Evolutionary conservation across 345 rosid species (phyloP), one percentile per base, ranked within the genome.

Genomic region (Melastoma malabathricum): DNA sequence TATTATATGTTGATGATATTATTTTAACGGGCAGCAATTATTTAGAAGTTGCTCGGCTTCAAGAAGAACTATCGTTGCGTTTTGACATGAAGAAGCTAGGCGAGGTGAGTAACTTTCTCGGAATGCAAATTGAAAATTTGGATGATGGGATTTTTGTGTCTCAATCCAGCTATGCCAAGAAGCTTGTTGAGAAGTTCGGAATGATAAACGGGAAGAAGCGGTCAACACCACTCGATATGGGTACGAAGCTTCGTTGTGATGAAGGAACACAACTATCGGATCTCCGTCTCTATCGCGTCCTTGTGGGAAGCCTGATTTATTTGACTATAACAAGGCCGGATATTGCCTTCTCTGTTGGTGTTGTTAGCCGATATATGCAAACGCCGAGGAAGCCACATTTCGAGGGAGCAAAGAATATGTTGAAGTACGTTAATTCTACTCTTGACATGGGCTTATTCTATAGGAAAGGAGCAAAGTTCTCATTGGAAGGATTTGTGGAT

Each of bases 51-150:
- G 52, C n/a, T 46, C 12, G 48, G 48, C 19, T 22, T 22, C 25
- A 22, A 22, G 25, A 22, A 22, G 25, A 22, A 22, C 25, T 22
- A 22, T 22, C 25, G 25, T 22, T 51, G 17, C 44, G 15, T 0
- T 55, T 65, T 49, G 60, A 55, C 1, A 65, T 65, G 61, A 59
- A 59, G 15, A 55, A 27, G 14, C 39, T 59, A 2, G 56, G 57
- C 2, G 60, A 59, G 8, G 51, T 19, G 29, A 18, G 44, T 0
- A 48, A 31, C 8, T 65, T 59, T 46, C 58, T 59, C 50, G 60
- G 61, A 8, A 8, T 55, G 13, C 57, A 31, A 20, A 20, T 44
- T 18, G 59, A 59, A 20, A 45, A 45, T 15, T 5, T 16, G 20
- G 19, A 52, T 7, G 6, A 31, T 17, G 52, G 60, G 1, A 48